These are phyloP conservation scores for Gautieria morchelliformis DNA, from an alignment of 768 basidiomycete species.

Conservation along the genomic window DNA sequence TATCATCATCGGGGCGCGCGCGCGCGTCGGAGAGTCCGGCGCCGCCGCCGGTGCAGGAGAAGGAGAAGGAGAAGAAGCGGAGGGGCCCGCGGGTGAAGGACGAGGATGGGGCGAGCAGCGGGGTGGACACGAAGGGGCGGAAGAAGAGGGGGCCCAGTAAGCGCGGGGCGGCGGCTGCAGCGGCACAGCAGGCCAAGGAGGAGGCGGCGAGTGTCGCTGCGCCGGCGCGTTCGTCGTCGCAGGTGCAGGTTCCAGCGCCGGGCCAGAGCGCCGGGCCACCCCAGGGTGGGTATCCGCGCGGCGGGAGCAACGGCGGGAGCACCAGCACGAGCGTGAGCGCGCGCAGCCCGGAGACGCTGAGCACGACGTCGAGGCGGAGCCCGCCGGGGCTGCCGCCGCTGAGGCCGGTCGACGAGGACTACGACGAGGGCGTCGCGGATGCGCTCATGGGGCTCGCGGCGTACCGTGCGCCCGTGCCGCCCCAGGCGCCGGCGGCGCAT, in stretches of 20 bases:
- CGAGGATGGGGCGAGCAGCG: constrained; percentile 7
- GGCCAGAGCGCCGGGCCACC: constrained; percentile 11
- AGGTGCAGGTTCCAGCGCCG: constrained; percentile 15
- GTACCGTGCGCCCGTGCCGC: constrained; percentile 3
- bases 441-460: constrained; percentile 64
- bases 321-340: constrained; percentile 18
- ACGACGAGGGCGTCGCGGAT: constrained; percentile 88
- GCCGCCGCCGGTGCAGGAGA: constrained; percentile 14
- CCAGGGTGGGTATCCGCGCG: background rate
- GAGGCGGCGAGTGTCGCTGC: constrained; percentile 8
- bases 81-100: constrained; percentile 11
- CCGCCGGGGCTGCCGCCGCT: constrained; percentile 40
- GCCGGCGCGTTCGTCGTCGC: constrained; percentile 7
- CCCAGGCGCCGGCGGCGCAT: background rate
- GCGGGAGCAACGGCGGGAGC: background rate
- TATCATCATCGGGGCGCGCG: background rate
- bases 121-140: constrained; percentile 13
- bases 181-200: constrained; percentile 24
- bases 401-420: constrained; percentile 81
- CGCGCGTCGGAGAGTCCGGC: constrained; percentile 9
- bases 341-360: constrained; percentile 51
- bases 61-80: background rate
- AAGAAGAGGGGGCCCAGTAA: constrained; percentile 15
- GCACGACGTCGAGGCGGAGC: constrained; percentile 30
- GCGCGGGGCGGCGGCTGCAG: background rate